Percentiles rank a stretch among this genome's conserved stretches.
Conservation (phyloP, 116 monocot species). For the Zostera marina region DNA sequence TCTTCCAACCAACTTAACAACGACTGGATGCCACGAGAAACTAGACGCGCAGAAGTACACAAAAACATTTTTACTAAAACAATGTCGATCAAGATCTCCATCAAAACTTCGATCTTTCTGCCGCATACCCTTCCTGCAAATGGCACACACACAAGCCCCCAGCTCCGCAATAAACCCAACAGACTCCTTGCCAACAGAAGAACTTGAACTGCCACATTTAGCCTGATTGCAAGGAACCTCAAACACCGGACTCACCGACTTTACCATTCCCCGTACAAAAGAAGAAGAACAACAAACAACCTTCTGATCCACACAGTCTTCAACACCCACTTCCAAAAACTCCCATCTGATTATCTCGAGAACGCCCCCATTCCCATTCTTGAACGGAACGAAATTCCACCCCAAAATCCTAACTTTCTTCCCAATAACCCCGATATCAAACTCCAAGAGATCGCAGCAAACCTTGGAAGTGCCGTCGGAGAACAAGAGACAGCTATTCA, state of each 20-base stretch:
- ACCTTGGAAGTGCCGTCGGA: slow-evolving; percentile 34
- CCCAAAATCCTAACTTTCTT: slow-evolving; percentile 42
- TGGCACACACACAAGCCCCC: slow-evolving; percentile 22
- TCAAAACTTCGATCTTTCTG: not conserved
- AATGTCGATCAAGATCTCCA: not conserved
- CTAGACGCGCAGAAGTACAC: slow-evolving; percentile 11
- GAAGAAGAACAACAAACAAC: not conserved
- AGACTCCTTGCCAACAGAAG: not conserved
- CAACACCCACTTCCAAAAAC: not conserved
- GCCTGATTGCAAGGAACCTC: slow-evolving; percentile 10
- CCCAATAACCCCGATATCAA: slow-evolving; percentile 35
- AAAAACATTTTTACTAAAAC: not conserved
- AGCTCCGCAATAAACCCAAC: slow-evolving; percentile 67
- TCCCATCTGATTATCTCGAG: slow-evolving; percentile 46
- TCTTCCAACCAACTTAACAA: slow-evolving; percentile 43
- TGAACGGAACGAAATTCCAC: slow-evolving; percentile 63
- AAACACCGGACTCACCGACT: slow-evolving; percentile 55
- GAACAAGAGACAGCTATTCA: slow-evolving; percentile 50
- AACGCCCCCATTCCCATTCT: slow-evolving; percentile 10
- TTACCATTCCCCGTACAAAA: slow-evolving; percentile 25
- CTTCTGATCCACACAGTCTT: not conserved
- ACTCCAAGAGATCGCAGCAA: slow-evolving; percentile 52
- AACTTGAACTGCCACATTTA: not conserved
- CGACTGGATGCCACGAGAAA: slow-evolving; percentile 36
- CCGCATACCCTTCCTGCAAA: slow-evolving; percentile 1